A percentile compares a stretch with the other conserved stretches of the same genome.
Conservation (phyloP, 106 monocot genomes). For the Dioscorea alata region DNA sequence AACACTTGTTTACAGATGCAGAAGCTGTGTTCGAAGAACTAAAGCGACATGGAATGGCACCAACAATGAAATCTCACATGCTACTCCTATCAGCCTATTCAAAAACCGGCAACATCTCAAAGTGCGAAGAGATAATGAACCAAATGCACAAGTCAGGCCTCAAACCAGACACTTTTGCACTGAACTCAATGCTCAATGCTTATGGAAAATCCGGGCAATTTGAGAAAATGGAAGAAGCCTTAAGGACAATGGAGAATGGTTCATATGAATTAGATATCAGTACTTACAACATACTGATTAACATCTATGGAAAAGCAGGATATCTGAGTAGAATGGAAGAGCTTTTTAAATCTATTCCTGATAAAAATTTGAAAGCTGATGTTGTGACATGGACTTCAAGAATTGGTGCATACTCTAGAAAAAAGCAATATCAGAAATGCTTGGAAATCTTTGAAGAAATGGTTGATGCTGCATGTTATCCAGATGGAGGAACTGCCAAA, state of each 20-base stretch:
- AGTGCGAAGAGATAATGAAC: conserved; percentile 72
- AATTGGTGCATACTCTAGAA: conserved; percentile 69
- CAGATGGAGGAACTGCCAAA: conserved; percentile 84
- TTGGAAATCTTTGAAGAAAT: conserved; percentile 86
- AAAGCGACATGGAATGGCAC: conserved; percentile 58
- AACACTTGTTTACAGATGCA: conserved; percentile 40
- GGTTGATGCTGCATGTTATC: conserved; percentile 76
- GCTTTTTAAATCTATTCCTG: conserved; percentile 29
- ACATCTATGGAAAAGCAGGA: conserved; percentile 71
- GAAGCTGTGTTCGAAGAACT: conserved; percentile 64
- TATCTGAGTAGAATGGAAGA: conserved; percentile 73
- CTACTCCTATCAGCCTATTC: conserved; percentile 84
- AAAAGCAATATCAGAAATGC: conserved; percentile 66
- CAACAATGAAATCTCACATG: conserved; percentile 98
- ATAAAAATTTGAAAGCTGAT: conserved; percentile 50
- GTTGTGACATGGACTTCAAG: conserved; percentile 83
- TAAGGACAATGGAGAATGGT: conserved; percentile 50
- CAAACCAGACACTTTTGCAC: conserved; percentile 59
- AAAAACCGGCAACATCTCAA: conserved; percentile 61
- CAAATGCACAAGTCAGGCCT: conserved; percentile 84
- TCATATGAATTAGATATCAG: conserved; percentile 46
- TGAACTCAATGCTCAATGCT: conserved; percentile 84
- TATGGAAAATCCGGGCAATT: conserved; percentile 61
- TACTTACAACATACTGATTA: conserved; percentile 84
- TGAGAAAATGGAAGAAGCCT: conserved; percentile 70